Percentiles rank a stretch among this genome's conserved stretches.
phyloP scores from a whole-genome alignment of 78 protist species.

The Carpediemonas membranifera region DNA sequence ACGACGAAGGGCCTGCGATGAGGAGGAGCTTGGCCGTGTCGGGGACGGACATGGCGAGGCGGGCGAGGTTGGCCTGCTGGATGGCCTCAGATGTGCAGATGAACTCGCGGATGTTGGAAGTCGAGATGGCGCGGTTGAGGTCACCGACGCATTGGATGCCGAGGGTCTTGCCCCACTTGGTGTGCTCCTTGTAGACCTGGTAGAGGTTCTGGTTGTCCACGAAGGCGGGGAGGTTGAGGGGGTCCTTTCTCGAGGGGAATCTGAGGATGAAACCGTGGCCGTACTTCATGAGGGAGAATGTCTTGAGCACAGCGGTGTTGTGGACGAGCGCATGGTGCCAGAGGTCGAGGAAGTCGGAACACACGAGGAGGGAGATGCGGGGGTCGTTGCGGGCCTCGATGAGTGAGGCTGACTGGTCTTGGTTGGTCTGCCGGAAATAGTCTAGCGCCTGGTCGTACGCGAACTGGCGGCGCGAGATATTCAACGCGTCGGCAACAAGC shows the following conservation, averaged over 20 bases:
- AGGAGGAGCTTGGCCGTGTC: not conserved
- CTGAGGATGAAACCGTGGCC: constrained; percentile 9
- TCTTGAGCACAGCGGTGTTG: not conserved
- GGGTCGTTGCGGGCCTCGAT: constrained; percentile 4
- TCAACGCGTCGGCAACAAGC: not conserved
- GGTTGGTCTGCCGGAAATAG: not conserved
- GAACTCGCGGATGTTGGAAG: not conserved
- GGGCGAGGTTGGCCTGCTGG: not conserved
- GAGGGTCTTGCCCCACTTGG: constrained; percentile 3
- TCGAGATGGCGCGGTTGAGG: constrained; percentile 2
- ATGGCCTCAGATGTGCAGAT: constrained; percentile 10
- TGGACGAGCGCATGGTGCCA: constrained; percentile 2
- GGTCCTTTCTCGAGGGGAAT: constrained; percentile 2
- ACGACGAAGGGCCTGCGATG: constrained; percentile 48
- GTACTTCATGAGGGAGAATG: not conserved
- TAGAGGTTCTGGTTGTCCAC: constrained; percentile 11
- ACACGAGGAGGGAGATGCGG: constrained; percentile 1
- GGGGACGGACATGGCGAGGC: not conserved
- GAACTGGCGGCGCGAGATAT: not conserved
- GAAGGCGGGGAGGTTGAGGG: not conserved
- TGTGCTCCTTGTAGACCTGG: not conserved
- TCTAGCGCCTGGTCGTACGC: constrained; percentile 3
- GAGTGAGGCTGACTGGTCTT: not conserved
- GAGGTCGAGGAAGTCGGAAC: constrained; percentile 6
- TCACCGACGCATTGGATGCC: constrained; percentile 14